Conservation (phyloP, 352 stramenopile genomes). For the Phytophthora boehmeriae region DNA sequence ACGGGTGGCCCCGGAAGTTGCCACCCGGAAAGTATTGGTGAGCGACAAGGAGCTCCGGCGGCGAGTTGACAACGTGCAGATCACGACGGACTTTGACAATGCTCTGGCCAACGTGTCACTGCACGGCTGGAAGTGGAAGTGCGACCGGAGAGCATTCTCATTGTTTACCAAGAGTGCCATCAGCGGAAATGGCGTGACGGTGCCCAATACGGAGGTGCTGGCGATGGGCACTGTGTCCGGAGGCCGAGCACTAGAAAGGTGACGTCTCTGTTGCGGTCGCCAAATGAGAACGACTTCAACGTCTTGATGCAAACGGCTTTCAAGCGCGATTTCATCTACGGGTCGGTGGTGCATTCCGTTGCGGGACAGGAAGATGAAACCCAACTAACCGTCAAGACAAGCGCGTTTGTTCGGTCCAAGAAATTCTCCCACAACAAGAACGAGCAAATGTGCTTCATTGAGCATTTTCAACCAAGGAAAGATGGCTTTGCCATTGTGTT, state of each 20-base stretch:
- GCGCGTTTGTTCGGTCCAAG: conserved; percentile 35
- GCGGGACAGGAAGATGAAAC: conserved; percentile 7
- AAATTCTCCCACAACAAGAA: conserved; percentile 41
- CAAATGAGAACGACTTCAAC: conserved; percentile 45
- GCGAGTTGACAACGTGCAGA: conserved; percentile 20
- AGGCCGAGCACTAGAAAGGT: conserved; percentile 27
- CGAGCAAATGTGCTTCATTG: conserved; percentile 44
- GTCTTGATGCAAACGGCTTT: conserved; percentile 44
- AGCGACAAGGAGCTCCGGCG: conserved; percentile 40
- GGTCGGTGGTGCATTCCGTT: conserved; percentile 39
- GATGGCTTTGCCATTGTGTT: conserved; percentile 40
- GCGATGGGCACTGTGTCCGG: conserved; percentile 38
- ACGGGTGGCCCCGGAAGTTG: conserved; percentile 2
- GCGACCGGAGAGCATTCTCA: conserved; percentile 35
- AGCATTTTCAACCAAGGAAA: conserved; percentile 42
- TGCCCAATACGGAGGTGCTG: conserved; percentile 26
- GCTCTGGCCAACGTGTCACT: conserved; percentile 32
- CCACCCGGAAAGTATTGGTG: conserved; percentile 26
- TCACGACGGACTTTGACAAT: conserved; percentile 36
- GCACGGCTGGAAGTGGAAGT: conserved; percentile 43
- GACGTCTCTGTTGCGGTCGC: conserved; percentile 25
- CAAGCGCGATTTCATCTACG: conserved; percentile 54
- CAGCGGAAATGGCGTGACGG: conserved; percentile 14
- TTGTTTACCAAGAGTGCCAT: conserved; percentile 28
- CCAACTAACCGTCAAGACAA: conserved; percentile 40